Base-by-base conservation (phyloP, 805 yeast genomes). In the Metschnikowia proteae region DNA sequence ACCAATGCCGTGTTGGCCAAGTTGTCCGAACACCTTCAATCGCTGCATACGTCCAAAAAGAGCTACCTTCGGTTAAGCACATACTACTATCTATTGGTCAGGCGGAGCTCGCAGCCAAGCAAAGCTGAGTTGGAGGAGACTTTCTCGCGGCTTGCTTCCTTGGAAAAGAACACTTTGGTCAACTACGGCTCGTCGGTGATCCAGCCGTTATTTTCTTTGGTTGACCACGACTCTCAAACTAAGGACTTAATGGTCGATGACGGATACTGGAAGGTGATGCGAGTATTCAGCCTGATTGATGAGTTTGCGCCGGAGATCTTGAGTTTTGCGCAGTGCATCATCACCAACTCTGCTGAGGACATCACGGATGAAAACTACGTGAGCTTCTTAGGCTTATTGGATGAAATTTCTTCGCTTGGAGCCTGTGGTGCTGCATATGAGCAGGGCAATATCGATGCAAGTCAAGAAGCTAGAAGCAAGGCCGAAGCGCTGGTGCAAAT, bases 341-440 rank as follows among this genome's bases (percentile, higher is more conserved):
- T 77, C 29, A 60, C 61, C 56, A 44, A 60, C 25, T 54, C 67
- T 2, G 57, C 75, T 0, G 55, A 60, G 1, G 66, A 70, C 8
- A 68, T 84, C 30, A 71, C 69, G 13, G 68, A 73, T 5, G 61
- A 64, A 1, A 86, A 84, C 56, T 86, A 80, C 56, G 79, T 86
- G 79, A 75, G 80, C 55, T 64, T 86, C 8, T 69, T 87, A 33
- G 94, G 92, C 0, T 65, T 86, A 7, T 64, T 87, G 30, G 96
- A 87, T 64, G 95, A 87, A 55, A 76, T 87, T 13, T 85, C 94
- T 0, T 86, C 92, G 1, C 80, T 84, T 41, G 95, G 95, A 6
- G 89, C 94, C 0, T 71, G 84, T 46, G 92, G 89, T 5, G 82
- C 88, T 3, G 86, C 82, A 60, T 81, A 81, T 79, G 94, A 87